Conservation (phyloP, 2,329 filamentous ascomycete species). For the Talaromyces sp. region DNA sequence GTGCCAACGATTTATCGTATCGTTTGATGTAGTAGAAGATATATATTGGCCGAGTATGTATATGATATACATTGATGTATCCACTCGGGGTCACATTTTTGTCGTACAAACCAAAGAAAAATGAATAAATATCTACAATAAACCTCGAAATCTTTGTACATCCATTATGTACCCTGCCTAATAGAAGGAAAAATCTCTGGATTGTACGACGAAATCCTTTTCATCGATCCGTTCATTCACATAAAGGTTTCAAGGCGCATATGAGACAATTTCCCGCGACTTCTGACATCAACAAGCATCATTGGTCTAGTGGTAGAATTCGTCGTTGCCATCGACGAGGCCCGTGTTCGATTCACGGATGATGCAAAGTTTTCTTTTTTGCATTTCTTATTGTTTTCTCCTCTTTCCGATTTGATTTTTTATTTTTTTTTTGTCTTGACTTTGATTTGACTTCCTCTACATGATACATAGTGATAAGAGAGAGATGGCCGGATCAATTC, state of each 20-base stretch:
- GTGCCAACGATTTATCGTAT: not conserved
- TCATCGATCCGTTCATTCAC: not conserved
- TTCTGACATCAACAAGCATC: slow-evolving; percentile 11
- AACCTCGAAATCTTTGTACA: no score
- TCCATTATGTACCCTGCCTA: no score
- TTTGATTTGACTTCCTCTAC: no score
- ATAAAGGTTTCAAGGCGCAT: not conserved
- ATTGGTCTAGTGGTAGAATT: slow-evolving; percentile 21
- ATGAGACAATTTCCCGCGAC: not conserved
- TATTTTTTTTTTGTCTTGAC: not conserved
- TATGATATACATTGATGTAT: not conserved
- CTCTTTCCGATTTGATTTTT: not conserved
- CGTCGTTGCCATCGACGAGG: slow-evolving; percentile 20
- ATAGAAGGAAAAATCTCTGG: no score
- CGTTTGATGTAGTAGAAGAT: not conserved
- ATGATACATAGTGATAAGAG: no score
- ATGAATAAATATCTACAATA: no score
- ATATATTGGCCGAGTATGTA: not conserved
- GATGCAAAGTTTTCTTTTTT: slow-evolving; percentile 12
- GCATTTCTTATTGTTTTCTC: not conserved
- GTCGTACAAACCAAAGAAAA: not conserved
- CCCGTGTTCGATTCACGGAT: slow-evolving; percentile 20
- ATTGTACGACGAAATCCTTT: not conserved
- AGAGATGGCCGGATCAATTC: not conserved
- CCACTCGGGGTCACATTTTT: no score